Evolutionary conservation across 352 stramenopile genomes (phyloP).

Genomic region (Elongisporangium prolatum): DNA sequence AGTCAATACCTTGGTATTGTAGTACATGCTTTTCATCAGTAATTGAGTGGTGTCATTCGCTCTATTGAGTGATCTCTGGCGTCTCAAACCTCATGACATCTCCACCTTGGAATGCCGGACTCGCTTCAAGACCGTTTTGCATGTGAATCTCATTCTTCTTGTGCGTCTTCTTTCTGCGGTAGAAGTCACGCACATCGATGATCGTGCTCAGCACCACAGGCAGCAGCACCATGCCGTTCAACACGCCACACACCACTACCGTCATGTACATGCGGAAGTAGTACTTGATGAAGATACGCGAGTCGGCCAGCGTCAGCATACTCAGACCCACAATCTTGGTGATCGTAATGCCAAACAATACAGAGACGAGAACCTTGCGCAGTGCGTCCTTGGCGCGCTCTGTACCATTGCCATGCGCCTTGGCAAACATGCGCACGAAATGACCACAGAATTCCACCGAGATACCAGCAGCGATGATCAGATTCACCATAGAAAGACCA

Average conservation of each 20-base stretch:
- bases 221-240: conserved; percentile 71
- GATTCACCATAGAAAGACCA: conserved; percentile 80
- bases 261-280: conserved; percentile 90
- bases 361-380: conserved; percentile 51
- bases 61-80: too few relatives aligned
- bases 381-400: conserved; percentile 48
- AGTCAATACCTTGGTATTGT: too few relatives aligned
- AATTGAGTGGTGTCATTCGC: too few relatives aligned
- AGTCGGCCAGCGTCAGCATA: conserved; percentile 47
- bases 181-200: conserved; percentile 39
- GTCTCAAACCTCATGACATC: too few relatives aligned
- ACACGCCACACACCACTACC: conserved; percentile 70
- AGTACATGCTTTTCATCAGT: too few relatives aligned
- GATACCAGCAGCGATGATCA: conserved; percentile 81
- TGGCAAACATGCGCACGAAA: conserved; percentile 67
- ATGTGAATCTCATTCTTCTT: conserved; percentile 8
- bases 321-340: conserved; percentile 32
- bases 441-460: conserved; percentile 82
- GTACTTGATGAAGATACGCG: conserved; percentile 86
- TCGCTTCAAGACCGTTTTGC: too few relatives aligned
- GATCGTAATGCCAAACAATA: conserved; percentile 65
- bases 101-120: too few relatives aligned
- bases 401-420: conserved; percentile 23
- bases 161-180: conserved; percentile 21
- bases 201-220: conserved; percentile 51